phyloP scores from a whole-genome alignment of 129 eudicot genomes.

The Flaveria bidentis region DNA sequence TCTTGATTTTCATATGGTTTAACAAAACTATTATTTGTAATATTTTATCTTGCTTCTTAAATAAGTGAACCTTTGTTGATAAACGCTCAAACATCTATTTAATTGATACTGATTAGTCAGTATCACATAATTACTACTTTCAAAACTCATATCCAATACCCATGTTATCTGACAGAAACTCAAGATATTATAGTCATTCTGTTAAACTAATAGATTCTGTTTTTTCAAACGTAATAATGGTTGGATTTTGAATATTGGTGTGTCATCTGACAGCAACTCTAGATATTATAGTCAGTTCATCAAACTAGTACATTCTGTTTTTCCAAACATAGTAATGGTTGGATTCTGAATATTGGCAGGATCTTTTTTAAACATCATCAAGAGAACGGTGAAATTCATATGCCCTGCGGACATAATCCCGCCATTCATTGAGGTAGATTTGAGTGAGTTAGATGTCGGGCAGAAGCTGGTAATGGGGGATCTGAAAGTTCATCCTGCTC shows the following conservation, averaged over 20 bases:
- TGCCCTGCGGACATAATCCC: constrained; percentile 93
- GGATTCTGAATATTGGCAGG: constrained; percentile 45
- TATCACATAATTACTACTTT: not conserved
- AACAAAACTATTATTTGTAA: not conserved
- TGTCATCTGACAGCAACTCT: too few relatives aligned
- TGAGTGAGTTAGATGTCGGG: constrained; percentile 82
- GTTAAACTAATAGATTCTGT: not conserved
- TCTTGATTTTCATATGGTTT: not conserved
- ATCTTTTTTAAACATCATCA: constrained; percentile 71
- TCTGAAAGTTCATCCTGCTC: constrained; percentile 90
- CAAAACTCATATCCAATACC: not conserved
- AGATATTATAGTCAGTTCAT: too few relatives aligned
- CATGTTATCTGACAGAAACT: too few relatives aligned
- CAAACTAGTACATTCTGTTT: not conserved
- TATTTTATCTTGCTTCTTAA: not conserved
- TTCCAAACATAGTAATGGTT: not conserved
- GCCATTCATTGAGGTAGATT: constrained; percentile 86
- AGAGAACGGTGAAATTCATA: constrained; percentile 71
- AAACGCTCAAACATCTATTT: not conserved
- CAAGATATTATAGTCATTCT: too few relatives aligned
- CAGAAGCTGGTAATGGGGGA: constrained; percentile 79
- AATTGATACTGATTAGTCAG: not conserved
- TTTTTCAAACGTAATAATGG: not conserved
- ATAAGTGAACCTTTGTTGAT: not conserved
- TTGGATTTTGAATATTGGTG: not conserved